Conservation (phyloP, 192 early-diverging fungal species). For the Rhizophagus sp. region DNA sequence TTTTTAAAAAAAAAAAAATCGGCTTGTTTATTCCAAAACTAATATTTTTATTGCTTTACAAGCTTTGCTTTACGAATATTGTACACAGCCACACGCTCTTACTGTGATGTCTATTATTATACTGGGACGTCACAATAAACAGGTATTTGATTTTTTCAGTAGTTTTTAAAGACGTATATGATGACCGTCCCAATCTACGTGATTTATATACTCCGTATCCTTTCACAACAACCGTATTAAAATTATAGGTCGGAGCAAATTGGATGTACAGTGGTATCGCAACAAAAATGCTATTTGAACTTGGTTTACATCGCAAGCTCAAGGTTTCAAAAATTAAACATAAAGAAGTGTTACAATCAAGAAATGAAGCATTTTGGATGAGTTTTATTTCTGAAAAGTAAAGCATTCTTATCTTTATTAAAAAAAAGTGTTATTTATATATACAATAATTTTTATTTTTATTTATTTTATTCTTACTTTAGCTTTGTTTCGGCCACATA, state of each 20-base stretch:
- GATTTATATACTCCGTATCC: no score
- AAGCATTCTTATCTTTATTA: neutral
- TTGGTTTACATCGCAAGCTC: conserved; percentile 13
- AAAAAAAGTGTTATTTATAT: neutral
- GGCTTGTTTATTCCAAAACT: neutral
- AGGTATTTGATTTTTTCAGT: neutral
- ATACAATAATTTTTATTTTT: no score
- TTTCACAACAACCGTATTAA: no score
- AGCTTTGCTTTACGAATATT: conserved; percentile 22
- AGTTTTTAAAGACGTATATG: no score
- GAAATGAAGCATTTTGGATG: conserved; percentile 29
- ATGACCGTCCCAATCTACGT: no score
- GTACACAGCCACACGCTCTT: conserved; percentile 14
- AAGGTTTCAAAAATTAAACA: neutral
- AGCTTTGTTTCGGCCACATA: conserved; percentile 24
- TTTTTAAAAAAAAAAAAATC: no score
- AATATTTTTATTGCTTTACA: neutral
- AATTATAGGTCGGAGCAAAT: neutral
- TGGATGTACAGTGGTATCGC: conserved; percentile 26
- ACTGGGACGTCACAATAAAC: conserved; percentile 24
- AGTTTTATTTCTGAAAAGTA: conserved; percentile 30
- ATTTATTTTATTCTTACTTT: neutral
- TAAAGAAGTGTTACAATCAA: conserved; percentile 4
- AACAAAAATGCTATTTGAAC: conserved; percentile 30
- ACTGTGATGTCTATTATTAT: conserved; percentile 20